Evolutionary conservation across 73 alveolate genomes (phyloP).

Genomic region (Stentor coeruleus): DNA sequence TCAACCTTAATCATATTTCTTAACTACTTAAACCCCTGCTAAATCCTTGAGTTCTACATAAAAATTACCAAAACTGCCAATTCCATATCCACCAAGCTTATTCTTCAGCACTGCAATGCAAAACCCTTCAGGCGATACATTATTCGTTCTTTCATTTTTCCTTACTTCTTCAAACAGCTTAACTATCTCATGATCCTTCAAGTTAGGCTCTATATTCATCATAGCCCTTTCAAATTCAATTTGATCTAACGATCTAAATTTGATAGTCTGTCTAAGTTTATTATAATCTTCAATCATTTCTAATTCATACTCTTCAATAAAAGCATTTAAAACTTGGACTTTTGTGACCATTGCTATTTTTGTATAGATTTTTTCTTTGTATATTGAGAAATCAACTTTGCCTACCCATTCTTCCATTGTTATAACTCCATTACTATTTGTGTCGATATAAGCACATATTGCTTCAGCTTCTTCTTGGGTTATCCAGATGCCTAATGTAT

Average conservation of each 20-base stretch:
- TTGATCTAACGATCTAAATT: background rate
- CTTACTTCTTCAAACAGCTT: background rate
- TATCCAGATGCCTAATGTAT: background rate
- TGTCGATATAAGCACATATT: slow-evolving; percentile 5
- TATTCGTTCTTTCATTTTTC: background rate
- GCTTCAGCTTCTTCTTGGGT: slow-evolving; percentile 26
- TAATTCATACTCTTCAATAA: slow-evolving; percentile 13
- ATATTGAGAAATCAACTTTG: background rate
- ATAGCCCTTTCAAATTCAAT: background rate
- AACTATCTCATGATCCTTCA: background rate
- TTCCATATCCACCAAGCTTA: slow-evolving; percentile 10
- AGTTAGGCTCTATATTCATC: background rate
- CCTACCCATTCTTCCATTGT: slow-evolving; percentile 14
- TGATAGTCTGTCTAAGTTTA: slow-evolving; percentile 1
- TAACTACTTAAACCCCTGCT: no score
- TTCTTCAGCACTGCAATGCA: slow-evolving; percentile 15
- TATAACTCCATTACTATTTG: background rate
- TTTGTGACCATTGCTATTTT: slow-evolving; percentile 3
- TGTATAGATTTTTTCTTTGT: background rate
- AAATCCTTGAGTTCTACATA: no score
- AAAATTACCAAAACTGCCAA: slow-evolving; percentile 17
- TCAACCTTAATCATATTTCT: no score
- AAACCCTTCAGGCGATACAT: background rate
- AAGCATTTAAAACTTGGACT: background rate
- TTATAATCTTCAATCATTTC: slow-evolving; percentile 12